Evolutionary conservation across 2,329 filamentous ascomycete species (phyloP).

Genomic region (Myriosclerotinia curreyana): DNA sequence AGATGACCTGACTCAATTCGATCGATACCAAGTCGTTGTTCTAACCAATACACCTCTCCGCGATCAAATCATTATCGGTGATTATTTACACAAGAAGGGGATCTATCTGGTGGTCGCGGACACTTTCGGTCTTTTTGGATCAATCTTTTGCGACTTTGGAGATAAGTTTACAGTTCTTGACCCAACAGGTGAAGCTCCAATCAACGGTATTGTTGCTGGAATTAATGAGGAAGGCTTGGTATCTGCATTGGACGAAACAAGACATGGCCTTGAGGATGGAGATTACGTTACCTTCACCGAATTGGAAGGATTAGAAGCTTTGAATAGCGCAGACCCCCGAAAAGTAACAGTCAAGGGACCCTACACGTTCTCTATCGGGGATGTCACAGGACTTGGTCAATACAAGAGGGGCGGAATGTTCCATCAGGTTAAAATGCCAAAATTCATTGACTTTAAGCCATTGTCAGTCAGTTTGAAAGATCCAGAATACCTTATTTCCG

Average conservation of each 20-base stretch:
- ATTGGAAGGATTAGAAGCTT: conserved; percentile 81
- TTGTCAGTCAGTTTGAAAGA: conserved; percentile 76
- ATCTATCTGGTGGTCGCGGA: conserved; percentile 88
- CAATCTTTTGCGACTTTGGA: conserved; percentile 96
- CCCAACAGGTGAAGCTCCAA: conserved; percentile 81
- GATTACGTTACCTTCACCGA: conserved; percentile 96
- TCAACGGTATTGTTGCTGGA: conserved; percentile 83
- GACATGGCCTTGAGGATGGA: conserved; percentile 92
- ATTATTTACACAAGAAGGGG: conserved; percentile 91
- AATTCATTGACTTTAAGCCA: conserved; percentile 82
- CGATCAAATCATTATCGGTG: conserved; percentile 78
- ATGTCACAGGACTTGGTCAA: conserved; percentile 80
- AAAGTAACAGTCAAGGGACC: conserved; percentile 94
- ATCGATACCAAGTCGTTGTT: conserved; percentile 89
- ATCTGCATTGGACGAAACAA: conserved; percentile 88
- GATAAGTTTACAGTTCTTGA: conserved; percentile 90
- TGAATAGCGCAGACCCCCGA: conserved; percentile 80
- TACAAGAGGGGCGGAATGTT: conserved; percentile 89
- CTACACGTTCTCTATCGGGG: conserved; percentile 95
- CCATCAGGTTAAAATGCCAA: conserved; percentile 98
- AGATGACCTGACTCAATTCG: conserved; percentile 74
- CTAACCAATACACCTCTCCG: conserved; percentile 80
- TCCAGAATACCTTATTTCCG: conserved; percentile 86
- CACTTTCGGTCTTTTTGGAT: conserved; percentile 90
- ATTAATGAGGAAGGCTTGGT: conserved; percentile 90